Conservation (phyloP, 192 early-diverging fungal genomes). For the Phlyctochytrium bullatum region DNA sequence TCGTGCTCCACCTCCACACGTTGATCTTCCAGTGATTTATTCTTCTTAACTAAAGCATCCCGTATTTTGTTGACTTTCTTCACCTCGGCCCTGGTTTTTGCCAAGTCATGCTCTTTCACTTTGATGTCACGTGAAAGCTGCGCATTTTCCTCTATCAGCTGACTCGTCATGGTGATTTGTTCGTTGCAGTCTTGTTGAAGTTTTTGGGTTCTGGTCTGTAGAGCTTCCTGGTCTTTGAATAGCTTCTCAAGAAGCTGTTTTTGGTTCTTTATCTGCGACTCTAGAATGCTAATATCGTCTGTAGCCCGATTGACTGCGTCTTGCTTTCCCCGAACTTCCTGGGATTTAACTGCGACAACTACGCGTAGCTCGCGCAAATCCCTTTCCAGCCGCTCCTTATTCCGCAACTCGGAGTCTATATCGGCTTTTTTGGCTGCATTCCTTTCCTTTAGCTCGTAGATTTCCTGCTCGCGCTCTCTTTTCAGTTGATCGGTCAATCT, state of each 20-base stretch:
- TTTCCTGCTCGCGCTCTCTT: slow-evolving; percentile 52
- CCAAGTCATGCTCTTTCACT: slow-evolving; percentile 42
- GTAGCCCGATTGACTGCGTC: slow-evolving; percentile 57
- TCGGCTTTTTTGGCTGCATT: slow-evolving; percentile 55
- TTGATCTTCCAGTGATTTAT: slow-evolving; percentile 51
- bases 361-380: slow-evolving; percentile 57
- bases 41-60: slow-evolving; percentile 57
- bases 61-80: slow-evolving; percentile 47
- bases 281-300: slow-evolving; percentile 55
- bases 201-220: slow-evolving; percentile 46
- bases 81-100: slow-evolving; percentile 44
- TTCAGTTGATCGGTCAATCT: slow-evolving; percentile 45
- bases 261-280: slow-evolving; percentile 52
- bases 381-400: slow-evolving; percentile 57
- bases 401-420: slow-evolving; percentile 55
- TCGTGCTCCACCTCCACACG: slow-evolving; percentile 51
- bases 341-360: slow-evolving; percentile 56
- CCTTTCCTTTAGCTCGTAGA: slow-evolving; percentile 54
- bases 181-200: slow-evolving; percentile 58
- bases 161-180: slow-evolving; percentile 46
- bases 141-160: slow-evolving; percentile 51
- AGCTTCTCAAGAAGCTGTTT: slow-evolving; percentile 57
- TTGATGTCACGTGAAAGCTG: slow-evolving; percentile 38
- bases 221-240: slow-evolving; percentile 48
- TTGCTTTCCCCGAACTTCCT: slow-evolving; percentile 58